Evolutionary conservation across 164 flowering plant genomes (phyloP), one percentile per base, ranked within the genome.

Genomic region (Magnolia sinica): DNA sequence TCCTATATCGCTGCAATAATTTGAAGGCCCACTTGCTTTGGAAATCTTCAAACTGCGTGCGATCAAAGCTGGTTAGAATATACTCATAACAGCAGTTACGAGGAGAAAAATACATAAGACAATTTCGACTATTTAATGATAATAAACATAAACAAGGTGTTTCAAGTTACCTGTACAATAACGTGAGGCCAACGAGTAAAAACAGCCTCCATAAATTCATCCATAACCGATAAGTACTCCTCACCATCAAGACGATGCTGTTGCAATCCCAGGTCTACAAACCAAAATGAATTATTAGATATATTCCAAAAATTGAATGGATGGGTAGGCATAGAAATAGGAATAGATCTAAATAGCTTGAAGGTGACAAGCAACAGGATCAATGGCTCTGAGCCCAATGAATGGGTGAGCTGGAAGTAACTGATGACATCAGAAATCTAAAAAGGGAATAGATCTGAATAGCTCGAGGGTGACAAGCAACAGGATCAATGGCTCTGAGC

Each of bases 11-110:
- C 87, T 96, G 96, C 88, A 96, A 83, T 73, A 96, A 84, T 82
- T 89, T 94, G 83, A 89, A 94, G n/a, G 99, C 98, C 98, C 99
- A 96, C 86, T 94, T 96, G 87, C 97, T 96, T 81, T 96, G 97
- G 78, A 96, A 96, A 88, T 96, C 99, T 86, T 96, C 99, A 86
- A 96, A 96, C 98, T 96, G 87, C 75, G 77, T 55, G 18, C 10
- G 80, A 73, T 70, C 64, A 73, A 80, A 71, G 55, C 68, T 2
- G 63, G 49, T 79, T 66, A 78, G 70, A 67, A 37, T 50, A 29
- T 61, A 14, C 73, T 29, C 23, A 71, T 63, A 22, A 70, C 50
- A 64, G 29, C 22, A 19, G 16, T 50, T 50, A 19, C 8, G 4
- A 70, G 58, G 70, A 10, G n/a, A 70, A 50, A 23, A 68, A 10